Base-by-base conservation (phyloP, 148 eudicot genomes). In the Heliamphora exappendiculata region DNA sequence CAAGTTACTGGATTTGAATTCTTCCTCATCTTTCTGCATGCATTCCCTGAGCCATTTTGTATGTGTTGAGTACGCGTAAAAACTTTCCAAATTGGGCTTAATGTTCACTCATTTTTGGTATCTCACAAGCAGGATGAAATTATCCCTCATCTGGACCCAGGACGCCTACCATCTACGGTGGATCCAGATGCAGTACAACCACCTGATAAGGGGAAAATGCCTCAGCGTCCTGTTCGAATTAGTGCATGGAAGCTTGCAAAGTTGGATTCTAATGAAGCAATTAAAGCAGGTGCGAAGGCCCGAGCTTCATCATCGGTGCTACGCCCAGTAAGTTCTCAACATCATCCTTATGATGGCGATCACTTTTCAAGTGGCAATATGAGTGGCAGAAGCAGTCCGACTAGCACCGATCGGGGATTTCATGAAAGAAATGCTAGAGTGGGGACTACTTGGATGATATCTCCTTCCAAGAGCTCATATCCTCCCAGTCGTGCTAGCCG, bases 231-330 rank as follows among this genome's bases (percentile, higher is more conserved):
- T 3, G 88, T 94, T 67, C 78, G 88, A 65, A 91, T 94, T 75
- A 94, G 97, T 33, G 93, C 98, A 13, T 90, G 98, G 98, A 94
- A 89, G 86, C 93, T 94, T 16, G 97, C 98, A 26, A 90, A 94
- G 70, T 77, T 94, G 37, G 94, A 90, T 76, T 81, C 93, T 2
- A 83, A 73, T 44, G 98, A 94, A 80, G 98, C 93, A 3, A 81
- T 85, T 4, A 94, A 91, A 82, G 98, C 98, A n/a, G 97, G 89
- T 57, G 97, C 90, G 20, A 91, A 89, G 84, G 98, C 98, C 51
- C 80, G 97, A 75, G 97, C 98, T 22, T 94, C 98, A 22, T 94
- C 97, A 13, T 94, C 98, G 13, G 95, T 94, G 12, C 84, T 94
- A 16, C 97, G 97, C 29, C 97, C 97, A 11, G 47, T 91, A 26